A percentile compares a stretch with the other conserved stretches of the same genome.
phyloP scores from a whole-genome alignment of 192 early-diverging fungal genomes.

The Chytriomyces confervae region DNA sequence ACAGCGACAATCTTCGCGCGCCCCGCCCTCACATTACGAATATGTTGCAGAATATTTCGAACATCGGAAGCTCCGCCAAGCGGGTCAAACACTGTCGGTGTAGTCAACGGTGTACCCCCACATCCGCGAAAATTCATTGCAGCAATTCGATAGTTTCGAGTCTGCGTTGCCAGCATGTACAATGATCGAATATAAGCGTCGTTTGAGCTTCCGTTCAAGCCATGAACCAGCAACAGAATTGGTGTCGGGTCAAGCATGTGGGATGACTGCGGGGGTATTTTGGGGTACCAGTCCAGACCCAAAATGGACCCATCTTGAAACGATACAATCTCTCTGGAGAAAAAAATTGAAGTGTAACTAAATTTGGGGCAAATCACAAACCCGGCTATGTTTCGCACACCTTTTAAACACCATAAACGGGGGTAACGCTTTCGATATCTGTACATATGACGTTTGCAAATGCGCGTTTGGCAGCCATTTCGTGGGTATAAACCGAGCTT shows the following conservation, averaged over 20 bases:
- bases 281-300: constrained; percentile 86
- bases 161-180: constrained; percentile 38
- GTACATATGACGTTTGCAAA: constrained; percentile 18
- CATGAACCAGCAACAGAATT: constrained; percentile 83
- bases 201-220: constrained; percentile 89
- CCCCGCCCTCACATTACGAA: constrained; percentile 61
- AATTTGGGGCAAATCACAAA: background rate
- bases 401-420: constrained; percentile 4
- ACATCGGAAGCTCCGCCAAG: constrained; percentile 8
- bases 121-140: constrained; percentile 93
- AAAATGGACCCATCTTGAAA: constrained; percentile 83
- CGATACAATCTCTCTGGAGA: constrained; percentile 51
- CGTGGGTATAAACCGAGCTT: background rate
- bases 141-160: constrained; percentile 68
- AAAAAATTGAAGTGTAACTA: background rate
- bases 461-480: constrained; percentile 4
- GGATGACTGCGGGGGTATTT: constrained; percentile 27
- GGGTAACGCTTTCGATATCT: constrained; percentile 1
- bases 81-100: constrained; percentile 79
- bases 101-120: constrained; percentile 76
- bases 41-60: constrained; percentile 73
- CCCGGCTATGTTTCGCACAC: background rate
- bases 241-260: constrained; percentile 57
- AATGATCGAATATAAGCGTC: constrained; percentile 85
- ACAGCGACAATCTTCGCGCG: constrained; percentile 70